Percentiles rank a stretch among this genome's conserved stretches.
phyloP scores from a whole-genome alignment of 2,329 filamentous ascomycete species.

The Ceratocystiopsis sp. region DNA sequence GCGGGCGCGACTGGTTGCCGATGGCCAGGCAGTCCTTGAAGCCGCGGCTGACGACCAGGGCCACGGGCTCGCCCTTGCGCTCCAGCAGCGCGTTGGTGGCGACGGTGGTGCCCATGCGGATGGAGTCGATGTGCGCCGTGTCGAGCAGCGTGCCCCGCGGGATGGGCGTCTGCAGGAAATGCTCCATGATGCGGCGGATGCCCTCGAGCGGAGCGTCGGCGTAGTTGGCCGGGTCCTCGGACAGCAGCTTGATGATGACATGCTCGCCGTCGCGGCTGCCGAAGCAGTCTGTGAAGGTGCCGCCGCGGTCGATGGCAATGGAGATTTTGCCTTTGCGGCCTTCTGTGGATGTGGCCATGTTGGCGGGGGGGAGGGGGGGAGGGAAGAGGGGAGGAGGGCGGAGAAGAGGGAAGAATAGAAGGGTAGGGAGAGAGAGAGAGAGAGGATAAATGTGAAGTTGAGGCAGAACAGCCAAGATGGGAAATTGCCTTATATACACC shows the following conservation, averaged over 20 bases:
- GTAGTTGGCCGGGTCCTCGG: conserved; percentile 77
- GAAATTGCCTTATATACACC: no score
- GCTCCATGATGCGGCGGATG: conserved; percentile 69
- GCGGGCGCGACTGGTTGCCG: conserved; percentile 76
- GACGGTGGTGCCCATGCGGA: conserved; percentile 91
- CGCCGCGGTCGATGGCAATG: conserved; percentile 65
- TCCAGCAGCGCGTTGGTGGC: conserved; percentile 85
- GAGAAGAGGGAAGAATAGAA: no score
- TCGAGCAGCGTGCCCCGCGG: conserved; percentile 66
- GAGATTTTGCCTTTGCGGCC: conserved; percentile 7
- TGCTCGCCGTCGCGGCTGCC: conserved; percentile 45
- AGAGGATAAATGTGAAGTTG: no score
- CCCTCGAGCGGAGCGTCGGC: conserved; percentile 80
- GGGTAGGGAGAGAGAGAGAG: no score
- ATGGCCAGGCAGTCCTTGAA: conserved; percentile 81
- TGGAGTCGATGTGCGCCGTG: conserved; percentile 70
- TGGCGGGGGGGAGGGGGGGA: no score
- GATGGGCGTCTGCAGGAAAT: conserved; percentile 58
- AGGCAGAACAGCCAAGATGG: no score
- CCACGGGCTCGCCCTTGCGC: conserved; percentile 76
- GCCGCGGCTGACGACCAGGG: conserved; percentile 70
- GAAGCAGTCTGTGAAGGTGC: conserved; percentile 86
- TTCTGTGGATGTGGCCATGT: neutral
- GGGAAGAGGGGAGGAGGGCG: no score
- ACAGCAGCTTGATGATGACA: conserved; percentile 36